phyloP scores from a whole-genome alignment of 208 protist genomes.

The Crithidia expoeki region DNA sequence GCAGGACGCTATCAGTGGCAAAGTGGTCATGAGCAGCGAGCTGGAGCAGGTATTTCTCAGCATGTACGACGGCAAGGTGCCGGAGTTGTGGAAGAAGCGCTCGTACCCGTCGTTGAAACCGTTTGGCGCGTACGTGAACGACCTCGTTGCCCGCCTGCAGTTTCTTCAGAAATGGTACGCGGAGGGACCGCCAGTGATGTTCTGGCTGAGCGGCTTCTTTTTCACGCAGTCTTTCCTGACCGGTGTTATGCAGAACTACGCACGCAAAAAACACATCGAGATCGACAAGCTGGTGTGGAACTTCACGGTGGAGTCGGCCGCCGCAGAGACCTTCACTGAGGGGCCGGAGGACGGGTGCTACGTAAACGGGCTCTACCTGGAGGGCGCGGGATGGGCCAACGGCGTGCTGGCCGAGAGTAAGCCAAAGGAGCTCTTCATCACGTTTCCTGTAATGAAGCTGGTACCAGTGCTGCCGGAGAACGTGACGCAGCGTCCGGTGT shows the following conservation, averaged over 20 bases:
- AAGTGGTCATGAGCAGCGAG: conserved; percentile 97
- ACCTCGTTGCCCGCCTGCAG: conserved; percentile 92
- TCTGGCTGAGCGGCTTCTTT: conserved; percentile 98
- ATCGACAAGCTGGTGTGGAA: conserved; percentile 97
- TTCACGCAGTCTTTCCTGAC: conserved; percentile 98
- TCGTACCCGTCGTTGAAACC: conserved; percentile 98
- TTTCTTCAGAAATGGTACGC: conserved; percentile 93
- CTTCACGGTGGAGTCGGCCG: conserved; percentile 85
- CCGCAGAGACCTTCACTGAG: conserved; percentile 28
- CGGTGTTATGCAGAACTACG: conserved; percentile 97
- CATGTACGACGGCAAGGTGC: conserved; percentile 94
- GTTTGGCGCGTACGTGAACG: conserved; percentile 95
- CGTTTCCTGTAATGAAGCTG: conserved; percentile 86
- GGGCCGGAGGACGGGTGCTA: conserved; percentile 88
- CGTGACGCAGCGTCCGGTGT: conserved; percentile 58
- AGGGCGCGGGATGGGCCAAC: conserved; percentile 89
- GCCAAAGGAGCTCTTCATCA: conserved; percentile 91
- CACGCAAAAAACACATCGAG: conserved; percentile 94
- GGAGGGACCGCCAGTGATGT: conserved; percentile 82
- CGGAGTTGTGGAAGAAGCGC: conserved; percentile 84
- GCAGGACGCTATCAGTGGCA: conserved; percentile 94
- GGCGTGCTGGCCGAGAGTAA: conserved; percentile 84
- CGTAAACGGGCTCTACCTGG: conserved; percentile 90
- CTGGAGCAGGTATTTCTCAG: conserved; percentile 95
- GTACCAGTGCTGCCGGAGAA: conserved; percentile 61